Conservation (phyloP, 441 rosid genomes). For the Adansonia rubrostipa region DNA sequence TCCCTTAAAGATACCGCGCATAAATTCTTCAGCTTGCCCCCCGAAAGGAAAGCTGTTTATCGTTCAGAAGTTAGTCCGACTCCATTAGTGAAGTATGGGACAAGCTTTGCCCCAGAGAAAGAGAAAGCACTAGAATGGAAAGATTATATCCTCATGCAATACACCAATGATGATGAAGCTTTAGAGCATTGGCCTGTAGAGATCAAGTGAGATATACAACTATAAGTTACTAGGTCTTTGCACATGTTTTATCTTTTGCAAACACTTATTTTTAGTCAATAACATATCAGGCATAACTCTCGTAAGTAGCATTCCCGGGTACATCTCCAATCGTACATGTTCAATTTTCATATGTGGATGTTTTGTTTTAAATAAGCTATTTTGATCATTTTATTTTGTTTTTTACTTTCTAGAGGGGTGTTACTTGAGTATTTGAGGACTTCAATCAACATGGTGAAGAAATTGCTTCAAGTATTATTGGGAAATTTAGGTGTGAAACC, state of each 20-base stretch:
- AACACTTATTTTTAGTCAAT: too few species aligned
- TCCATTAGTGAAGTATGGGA: constrained; percentile 53
- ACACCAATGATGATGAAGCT: constrained; percentile 59
- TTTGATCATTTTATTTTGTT: background rate
- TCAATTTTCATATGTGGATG: too few species aligned
- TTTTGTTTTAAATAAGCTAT: background rate
- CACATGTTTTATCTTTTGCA: too few species aligned
- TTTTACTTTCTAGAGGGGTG: background rate
- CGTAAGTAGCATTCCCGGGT: too few species aligned
- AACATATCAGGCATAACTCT: too few species aligned
- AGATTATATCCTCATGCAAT: constrained; percentile 55
- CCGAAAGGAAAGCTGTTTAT: constrained; percentile 48
- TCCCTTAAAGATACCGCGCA: constrained; percentile 48
- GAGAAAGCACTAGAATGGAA: constrained; percentile 68
- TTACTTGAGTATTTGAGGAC: constrained; percentile 33
- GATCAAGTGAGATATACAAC: background rate
- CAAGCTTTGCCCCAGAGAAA: constrained; percentile 61
- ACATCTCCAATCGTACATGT: too few species aligned
- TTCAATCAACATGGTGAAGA: background rate
- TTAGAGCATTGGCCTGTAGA: constrained; percentile 53
- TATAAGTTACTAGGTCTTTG: background rate
- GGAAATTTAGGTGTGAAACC: background rate
- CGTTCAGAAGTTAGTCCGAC: constrained; percentile 51
- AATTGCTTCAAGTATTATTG: background rate
- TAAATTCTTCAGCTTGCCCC: constrained; percentile 44